A percentile compares a stretch with the other conserved stretches of the same genome.
phyloP scores from a whole-genome alignment of 352 stramenopile genomes.

The Aphanomyces euteiches region DNA sequence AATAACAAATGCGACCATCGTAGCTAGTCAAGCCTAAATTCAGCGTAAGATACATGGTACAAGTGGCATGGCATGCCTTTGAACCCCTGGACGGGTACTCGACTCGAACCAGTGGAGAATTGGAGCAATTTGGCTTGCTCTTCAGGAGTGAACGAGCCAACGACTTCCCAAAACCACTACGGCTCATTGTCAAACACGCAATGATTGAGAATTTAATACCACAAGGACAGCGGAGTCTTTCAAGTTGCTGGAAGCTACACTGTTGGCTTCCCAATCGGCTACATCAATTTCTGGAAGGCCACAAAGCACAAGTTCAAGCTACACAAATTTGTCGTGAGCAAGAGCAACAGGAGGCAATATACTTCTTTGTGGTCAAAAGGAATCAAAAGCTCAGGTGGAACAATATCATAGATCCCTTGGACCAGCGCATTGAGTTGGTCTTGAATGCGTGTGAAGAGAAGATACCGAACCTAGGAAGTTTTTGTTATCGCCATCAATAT shows the following conservation, averaged over 20 bases:
- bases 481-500: not conserved
- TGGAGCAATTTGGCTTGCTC: constrained; percentile 80
- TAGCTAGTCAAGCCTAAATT: constrained; percentile 60
- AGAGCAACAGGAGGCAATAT: not conserved
- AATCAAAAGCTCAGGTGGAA: constrained; percentile 93
- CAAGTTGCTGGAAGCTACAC: constrained; percentile 50
- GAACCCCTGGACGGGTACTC: constrained; percentile 84
- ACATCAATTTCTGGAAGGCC: constrained; percentile 85
- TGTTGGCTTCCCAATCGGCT: constrained; percentile 83
- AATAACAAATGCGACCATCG: constrained; percentile 75
- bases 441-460: constrained; percentile 90
- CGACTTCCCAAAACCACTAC: constrained; percentile 81
- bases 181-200: constrained; percentile 33
- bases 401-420: constrained; percentile 93
- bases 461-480: constrained; percentile 84
- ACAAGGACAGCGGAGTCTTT: constrained; percentile 32
- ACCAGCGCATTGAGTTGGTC: constrained; percentile 86
- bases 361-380: constrained; percentile 98
- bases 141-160: constrained; percentile 56
- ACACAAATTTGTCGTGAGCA: not conserved
- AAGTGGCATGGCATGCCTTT: constrained; percentile 33
- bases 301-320: constrained; percentile 81
- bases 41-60: too few species aligned
- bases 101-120: constrained; percentile 81
- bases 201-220: not conserved